Conservation (phyloP, 2,329 filamentous ascomycete species). For the Dactylellina leptospora region DNA sequence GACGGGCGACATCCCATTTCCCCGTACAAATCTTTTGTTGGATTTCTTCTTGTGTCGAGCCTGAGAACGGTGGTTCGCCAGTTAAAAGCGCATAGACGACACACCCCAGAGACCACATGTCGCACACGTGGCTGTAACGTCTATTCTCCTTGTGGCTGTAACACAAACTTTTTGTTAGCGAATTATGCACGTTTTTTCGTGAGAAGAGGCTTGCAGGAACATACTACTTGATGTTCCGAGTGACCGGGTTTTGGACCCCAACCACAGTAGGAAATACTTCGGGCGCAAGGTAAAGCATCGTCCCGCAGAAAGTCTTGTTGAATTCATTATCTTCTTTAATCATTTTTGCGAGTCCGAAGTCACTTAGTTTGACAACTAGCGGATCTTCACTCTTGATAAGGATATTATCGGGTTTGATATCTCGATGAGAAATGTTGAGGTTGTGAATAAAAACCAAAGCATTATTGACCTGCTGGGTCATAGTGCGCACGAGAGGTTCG, state of each 20-base stretch:
- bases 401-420: slow-evolving; percentile 98
- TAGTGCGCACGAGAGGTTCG: slow-evolving; percentile 74
- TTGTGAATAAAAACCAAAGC: slow-evolving; percentile 86
- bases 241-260: slow-evolving; percentile 54
- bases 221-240: slow-evolving; percentile 49
- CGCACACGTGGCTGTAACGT: slow-evolving; percentile 88
- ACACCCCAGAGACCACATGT: slow-evolving; percentile 95
- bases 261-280: slow-evolving; percentile 81
- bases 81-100: slow-evolving; percentile 90
- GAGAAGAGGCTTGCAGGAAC: slow-evolving; percentile 56
- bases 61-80: slow-evolving; percentile 73
- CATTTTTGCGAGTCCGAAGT: slow-evolving; percentile 96
- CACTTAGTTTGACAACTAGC: slow-evolving; percentile 86
- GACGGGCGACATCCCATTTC: slow-evolving; percentile 44
- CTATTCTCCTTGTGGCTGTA: slow-evolving; percentile 55
- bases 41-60: slow-evolving; percentile 56
- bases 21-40: slow-evolving; percentile 54
- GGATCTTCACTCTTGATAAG: slow-evolving; percentile 78
- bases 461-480: slow-evolving; percentile 79
- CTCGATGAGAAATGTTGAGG: slow-evolving; percentile 93
- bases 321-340: slow-evolving; percentile 90
- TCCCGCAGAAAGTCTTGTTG: slow-evolving; percentile 94
- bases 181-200: slow-evolving; percentile 62
- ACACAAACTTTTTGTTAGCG: neutral
- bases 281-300: slow-evolving; percentile 91